A percentile compares a stretch with the other conserved stretches of the same genome.
Evolutionary conservation across 2,329 filamentous ascomycete species (phyloP).

Genomic region (Colletotrichum destructivum): DNA sequence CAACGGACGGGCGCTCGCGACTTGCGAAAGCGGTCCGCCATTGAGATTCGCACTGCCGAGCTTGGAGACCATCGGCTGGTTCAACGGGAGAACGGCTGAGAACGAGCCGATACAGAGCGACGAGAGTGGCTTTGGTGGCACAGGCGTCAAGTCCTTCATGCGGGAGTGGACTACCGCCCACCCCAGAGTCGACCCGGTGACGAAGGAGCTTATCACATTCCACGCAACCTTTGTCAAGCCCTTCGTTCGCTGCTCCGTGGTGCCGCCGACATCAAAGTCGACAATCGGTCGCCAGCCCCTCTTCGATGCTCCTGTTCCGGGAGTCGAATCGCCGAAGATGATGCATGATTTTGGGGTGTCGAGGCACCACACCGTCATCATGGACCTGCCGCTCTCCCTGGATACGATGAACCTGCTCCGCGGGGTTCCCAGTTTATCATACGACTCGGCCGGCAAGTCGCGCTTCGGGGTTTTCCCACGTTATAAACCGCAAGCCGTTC

Average conservation of each 20-base stretch:
- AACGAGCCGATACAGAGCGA: constrained; percentile 54
- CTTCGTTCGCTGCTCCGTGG: constrained; percentile 76
- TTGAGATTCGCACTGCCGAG: constrained; percentile 75
- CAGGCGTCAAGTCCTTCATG: constrained; percentile 72
- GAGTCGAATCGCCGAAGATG: constrained; percentile 76
- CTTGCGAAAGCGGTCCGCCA: constrained; percentile 80
- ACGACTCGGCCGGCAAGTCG: constrained; percentile 69
- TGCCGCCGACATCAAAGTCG: constrained; percentile 44
- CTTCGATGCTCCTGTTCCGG: constrained; percentile 71
- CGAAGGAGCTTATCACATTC: constrained; percentile 77
- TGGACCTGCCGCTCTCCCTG: constrained; percentile 78
- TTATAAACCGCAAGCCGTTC: constrained; percentile 67
- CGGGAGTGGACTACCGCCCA: constrained; percentile 81
- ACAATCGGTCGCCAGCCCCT: constrained; percentile 43
- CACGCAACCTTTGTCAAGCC: constrained; percentile 77
- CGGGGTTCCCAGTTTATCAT: constrained; percentile 71
- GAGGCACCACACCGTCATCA: constrained; percentile 73
- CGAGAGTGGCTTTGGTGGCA: constrained; percentile 65
- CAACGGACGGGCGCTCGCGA: constrained; percentile 77
- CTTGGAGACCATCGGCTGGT: constrained; percentile 80
- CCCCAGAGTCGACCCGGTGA: constrained; percentile 75
- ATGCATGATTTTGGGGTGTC: constrained; percentile 85
- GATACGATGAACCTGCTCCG: constrained; percentile 73
- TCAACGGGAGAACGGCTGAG: constrained; percentile 71
- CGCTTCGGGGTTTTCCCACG: constrained; percentile 80